Evolutionary conservation across 2,329 filamentous ascomycete species (phyloP), one percentile per base, ranked within the genome.

Genomic region (Alternaria incomplexa): DNA sequence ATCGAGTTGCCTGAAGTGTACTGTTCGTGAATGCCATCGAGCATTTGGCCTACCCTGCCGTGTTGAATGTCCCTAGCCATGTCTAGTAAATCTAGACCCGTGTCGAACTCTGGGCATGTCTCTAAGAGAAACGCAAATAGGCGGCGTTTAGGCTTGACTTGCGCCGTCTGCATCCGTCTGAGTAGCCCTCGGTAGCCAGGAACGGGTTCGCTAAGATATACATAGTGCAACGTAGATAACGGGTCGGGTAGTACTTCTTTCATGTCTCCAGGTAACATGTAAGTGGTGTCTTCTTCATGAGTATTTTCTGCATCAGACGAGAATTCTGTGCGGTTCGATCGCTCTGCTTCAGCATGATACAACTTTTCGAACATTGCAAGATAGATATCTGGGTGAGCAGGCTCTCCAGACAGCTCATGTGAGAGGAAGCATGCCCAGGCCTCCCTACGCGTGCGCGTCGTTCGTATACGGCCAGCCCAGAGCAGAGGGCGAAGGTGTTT

Each of bases 351-450:
- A 20, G 62, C 80, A 62, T 81, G 79, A 10, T 85, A 76, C 15
- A 90, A 73, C 66, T 88, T 89, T 62, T 85, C 82, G 25, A 87
- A 83, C 82, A 90, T 88, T 36, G 85, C 86, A 56, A 83, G 77
- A 63, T 87, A 88, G 3, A 88, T 80, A 25, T 78, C 74, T 28
- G 78, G 65, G 56, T 78, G 76, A n/a, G 77, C 70, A 10, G 73
- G 74, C 36, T 79, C 67, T 9, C 73, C 75, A 13, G 80, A 77
- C 22, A 84, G 80, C 71, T 87, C 82, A 63, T 84, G 88, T 6
- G 86, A 83, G 45, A 88, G 75, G 72, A 89, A 90, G 64, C 86
- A 88, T 22, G 88, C 87, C 88, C 88, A 90, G 6, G 88, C 88
- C 78, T 90, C 88, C 63, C 87, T 83, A 50, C 86, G 77, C 5